Base-by-base conservation (phyloP, 495 filamentous ascomycete genomes). In the Parathielavia appendiculata region DNA sequence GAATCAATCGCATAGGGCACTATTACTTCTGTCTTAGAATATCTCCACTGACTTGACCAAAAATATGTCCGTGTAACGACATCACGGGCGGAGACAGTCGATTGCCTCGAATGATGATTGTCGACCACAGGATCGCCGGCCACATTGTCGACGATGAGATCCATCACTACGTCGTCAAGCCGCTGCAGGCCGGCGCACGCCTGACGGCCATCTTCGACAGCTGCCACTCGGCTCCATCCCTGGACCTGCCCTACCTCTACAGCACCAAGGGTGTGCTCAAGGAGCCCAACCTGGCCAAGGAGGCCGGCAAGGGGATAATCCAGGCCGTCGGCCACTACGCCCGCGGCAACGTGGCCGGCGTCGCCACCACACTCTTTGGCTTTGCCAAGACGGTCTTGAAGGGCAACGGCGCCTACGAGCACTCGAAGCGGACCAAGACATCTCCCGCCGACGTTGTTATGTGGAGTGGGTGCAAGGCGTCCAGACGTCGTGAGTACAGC, bases 121-220 rank as follows among this genome's bases (percentile, higher is more conserved):
- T 55, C 53, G 93, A 98, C 73, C 97, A 91, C 78, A 79, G 89
- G 57, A 72, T 74, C n/a, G 85, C 83, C 23, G 91, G 92, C 20
- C 92, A 97, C 71, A 97, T 98, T 65, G 89, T 95, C 46, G 93
- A 98, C 67, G 93, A 98, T 68, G 87, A 97, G 68, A 90, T 98
- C 83, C 93, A 97, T 67, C 79, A 85, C 56, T 85, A 89, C 64
- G 90, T 98, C 78, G 91, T 98, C 54, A 79, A 77, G 52, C 83
- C 90, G 14, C 81, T 98, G 13, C 82, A 82, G 63, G 81, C 90
- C 12, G 93, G 93, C 60, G 92, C 96, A 48, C 87, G 93, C 17
- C 76, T 98, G 56, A 98, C 93, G 0, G 89, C 89, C 51, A 97
- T 98, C 75, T 98, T 98, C 74, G 93, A 98, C 73, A 95, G 89